Evolutionary conservation across 176 grass and related monocot species (phyloP).

Genomic region (Olyra latifolia): DNA sequence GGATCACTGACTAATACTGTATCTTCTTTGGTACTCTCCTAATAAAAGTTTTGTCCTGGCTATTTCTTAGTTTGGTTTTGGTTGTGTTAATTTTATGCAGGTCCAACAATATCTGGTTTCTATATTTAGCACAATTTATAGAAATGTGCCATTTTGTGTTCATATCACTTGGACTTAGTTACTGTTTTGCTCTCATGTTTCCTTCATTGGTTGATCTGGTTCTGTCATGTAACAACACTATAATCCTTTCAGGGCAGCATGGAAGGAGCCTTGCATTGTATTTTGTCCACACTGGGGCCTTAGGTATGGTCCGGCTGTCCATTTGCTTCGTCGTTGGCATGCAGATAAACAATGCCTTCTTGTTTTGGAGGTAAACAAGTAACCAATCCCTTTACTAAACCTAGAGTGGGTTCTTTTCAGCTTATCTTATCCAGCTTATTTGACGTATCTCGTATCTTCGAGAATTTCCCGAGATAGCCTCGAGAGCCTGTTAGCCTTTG

Average conservation of each 20-base stretch:
- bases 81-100: conserved; percentile 7
- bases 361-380: conserved; percentile 67
- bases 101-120: conserved; percentile 9
- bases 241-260: conserved; percentile 58
- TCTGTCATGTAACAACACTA: conserved; percentile 28
- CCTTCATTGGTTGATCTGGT: not conserved
- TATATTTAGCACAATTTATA: conserved; percentile 21
- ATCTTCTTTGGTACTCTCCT: not conserved
- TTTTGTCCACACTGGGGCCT: conserved; percentile 81
- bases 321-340: conserved; percentile 82
- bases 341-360: conserved; percentile 71
- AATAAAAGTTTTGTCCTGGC: not conserved
- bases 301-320: conserved; percentile 63
- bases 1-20: not conserved
- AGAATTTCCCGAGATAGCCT: too few species aligned
- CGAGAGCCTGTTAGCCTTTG: too few species aligned
- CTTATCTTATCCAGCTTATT: too few species aligned
- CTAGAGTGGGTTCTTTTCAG: too few species aligned
- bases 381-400: not conserved
- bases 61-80: conserved; percentile 32
- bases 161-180: conserved; percentile 2
- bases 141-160: not conserved
- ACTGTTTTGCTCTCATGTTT: conserved; percentile 22
- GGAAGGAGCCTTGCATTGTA: conserved; percentile 91
- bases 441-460: too few species aligned